These are phyloP conservation scores for Dianthus caryophyllus DNA, from an alignment of 148 eudicot genomes.

Conservation along the genomic window DNA sequence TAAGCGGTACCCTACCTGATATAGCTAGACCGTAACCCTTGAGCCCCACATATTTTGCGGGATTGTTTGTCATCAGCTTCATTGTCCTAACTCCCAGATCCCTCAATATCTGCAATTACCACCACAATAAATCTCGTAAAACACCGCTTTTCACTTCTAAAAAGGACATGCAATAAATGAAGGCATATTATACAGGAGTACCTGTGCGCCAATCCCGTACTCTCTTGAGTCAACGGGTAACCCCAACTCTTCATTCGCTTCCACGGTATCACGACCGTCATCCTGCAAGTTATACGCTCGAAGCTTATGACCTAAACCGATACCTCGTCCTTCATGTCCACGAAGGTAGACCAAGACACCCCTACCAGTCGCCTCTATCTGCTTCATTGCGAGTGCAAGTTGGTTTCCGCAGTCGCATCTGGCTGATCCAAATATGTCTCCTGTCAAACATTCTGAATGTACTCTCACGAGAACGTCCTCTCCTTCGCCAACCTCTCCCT, in stretches of 20 bases:
- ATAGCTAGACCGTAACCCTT: slow-evolving; percentile 83
- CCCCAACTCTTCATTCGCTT: slow-evolving; percentile 46
- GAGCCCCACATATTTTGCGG: slow-evolving; percentile 71
- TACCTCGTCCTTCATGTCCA: slow-evolving; percentile 47
- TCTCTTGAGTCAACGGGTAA: slow-evolving; percentile 45
- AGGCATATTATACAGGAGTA: no score
- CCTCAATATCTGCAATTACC: slow-evolving; percentile 63
- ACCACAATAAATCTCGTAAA: no score
- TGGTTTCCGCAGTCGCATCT: slow-evolving; percentile 48
- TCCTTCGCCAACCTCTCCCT: slow-evolving; percentile 93
- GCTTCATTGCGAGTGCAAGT: slow-evolving; percentile 45
- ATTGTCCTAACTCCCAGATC: slow-evolving; percentile 82
- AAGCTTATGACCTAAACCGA: slow-evolving; percentile 47
- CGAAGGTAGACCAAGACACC: slow-evolving; percentile 46
- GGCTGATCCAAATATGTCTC: slow-evolving; percentile 45
- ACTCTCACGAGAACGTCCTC: slow-evolving; percentile 80
- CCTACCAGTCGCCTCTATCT: slow-evolving; percentile 41
- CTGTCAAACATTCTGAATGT: slow-evolving; percentile 48
- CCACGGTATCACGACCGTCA: slow-evolving; percentile 48
- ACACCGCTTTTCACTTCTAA: no score
- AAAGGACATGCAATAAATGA: no score
- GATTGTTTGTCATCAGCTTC: slow-evolving; percentile 95
- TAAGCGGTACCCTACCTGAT: slow-evolving; percentile 75
- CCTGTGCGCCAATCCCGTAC: slow-evolving; percentile 53
- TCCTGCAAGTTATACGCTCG: slow-evolving; percentile 47